A percentile compares a stretch with the other conserved stretches of the same genome.
phyloP scores from a whole-genome alignment of 73 alveolate species.

The Paramecium octaurelia region DNA sequence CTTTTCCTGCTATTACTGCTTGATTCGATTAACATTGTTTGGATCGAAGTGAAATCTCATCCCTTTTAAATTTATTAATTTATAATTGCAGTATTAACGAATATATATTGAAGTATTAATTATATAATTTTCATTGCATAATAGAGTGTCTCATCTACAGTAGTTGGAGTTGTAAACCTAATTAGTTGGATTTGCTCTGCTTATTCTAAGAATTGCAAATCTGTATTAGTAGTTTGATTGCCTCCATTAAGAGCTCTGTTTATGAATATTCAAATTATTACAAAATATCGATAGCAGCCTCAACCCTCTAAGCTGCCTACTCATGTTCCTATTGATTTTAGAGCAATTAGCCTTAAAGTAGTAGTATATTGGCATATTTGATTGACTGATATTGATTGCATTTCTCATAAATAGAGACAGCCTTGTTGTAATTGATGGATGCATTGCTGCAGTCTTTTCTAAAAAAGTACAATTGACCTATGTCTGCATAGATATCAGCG shows the following conservation, averaged over 20 bases:
- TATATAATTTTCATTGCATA: not conserved
- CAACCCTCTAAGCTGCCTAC: not conserved
- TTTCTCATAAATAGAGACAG: not conserved
- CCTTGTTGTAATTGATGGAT: not conserved
- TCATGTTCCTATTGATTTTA: not conserved
- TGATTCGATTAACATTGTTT: not conserved
- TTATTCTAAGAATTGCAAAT: not conserved
- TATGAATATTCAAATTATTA: not conserved
- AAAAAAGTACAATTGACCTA: not conserved
- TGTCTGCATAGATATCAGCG: not conserved
- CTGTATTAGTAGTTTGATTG: not conserved
- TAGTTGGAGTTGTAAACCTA: not conserved
- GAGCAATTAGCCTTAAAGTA: not conserved
- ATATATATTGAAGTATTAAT: not conserved
- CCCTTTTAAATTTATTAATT: not conserved
- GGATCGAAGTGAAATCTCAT: conserved; percentile 25
- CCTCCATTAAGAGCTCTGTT: not conserved
- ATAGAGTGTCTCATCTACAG: not conserved
- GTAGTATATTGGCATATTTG: not conserved
- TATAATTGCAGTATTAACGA: not conserved
- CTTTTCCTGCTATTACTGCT: not conserved
- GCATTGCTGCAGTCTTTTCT: not conserved
- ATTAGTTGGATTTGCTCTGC: not conserved
- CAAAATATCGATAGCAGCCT: not conserved
- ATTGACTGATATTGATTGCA: not conserved